phyloP scores from a whole-genome alignment of 192 early-diverging fungal species.

The Dissophora ornata region DNA sequence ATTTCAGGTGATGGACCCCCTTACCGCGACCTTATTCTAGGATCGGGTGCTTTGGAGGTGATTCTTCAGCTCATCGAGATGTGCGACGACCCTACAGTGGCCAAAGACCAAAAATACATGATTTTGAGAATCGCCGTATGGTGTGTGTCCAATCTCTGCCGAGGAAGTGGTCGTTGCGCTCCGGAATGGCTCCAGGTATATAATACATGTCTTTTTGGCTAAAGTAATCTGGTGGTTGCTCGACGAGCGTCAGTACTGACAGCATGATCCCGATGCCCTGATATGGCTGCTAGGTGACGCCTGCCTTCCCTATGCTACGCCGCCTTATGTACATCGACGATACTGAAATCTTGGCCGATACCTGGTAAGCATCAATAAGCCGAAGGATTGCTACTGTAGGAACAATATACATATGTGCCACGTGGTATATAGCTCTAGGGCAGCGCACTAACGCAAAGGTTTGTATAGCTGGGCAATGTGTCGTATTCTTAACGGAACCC shows the following conservation, averaged over 20 bases:
- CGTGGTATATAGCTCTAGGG: too few relatives aligned
- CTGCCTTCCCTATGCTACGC: slow-evolving; percentile 49
- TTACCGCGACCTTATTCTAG: slow-evolving; percentile 44
- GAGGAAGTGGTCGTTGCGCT: slow-evolving; percentile 45
- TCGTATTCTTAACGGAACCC: slow-evolving; percentile 49
- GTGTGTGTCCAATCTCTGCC: slow-evolving; percentile 51
- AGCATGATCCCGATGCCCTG: too few relatives aligned
- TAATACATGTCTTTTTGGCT: not conserved
- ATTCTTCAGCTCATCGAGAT: slow-evolving; percentile 48
- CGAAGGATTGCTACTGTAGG: too few relatives aligned
- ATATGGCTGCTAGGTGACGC: slow-evolving; percentile 25
- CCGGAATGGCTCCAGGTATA: slow-evolving; percentile 54
- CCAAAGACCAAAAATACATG: slow-evolving; percentile 54
- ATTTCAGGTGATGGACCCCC: slow-evolving; percentile 54
- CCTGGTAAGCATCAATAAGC: slow-evolving; percentile 45
- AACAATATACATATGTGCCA: too few relatives aligned
- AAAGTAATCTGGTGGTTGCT: too few relatives aligned
- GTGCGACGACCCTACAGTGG: slow-evolving; percentile 47
- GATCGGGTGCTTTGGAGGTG: slow-evolving; percentile 45
- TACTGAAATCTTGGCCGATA: slow-evolving; percentile 48
- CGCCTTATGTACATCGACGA: slow-evolving; percentile 51
- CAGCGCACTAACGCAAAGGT: not conserved
- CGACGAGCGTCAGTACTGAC: too few relatives aligned
- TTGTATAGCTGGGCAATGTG: slow-evolving; percentile 50
- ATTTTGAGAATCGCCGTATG: slow-evolving; percentile 50